phyloP scores from a whole-genome alignment of 2,329 filamentous ascomycete genomes.

The Penicillium sp. region DNA sequence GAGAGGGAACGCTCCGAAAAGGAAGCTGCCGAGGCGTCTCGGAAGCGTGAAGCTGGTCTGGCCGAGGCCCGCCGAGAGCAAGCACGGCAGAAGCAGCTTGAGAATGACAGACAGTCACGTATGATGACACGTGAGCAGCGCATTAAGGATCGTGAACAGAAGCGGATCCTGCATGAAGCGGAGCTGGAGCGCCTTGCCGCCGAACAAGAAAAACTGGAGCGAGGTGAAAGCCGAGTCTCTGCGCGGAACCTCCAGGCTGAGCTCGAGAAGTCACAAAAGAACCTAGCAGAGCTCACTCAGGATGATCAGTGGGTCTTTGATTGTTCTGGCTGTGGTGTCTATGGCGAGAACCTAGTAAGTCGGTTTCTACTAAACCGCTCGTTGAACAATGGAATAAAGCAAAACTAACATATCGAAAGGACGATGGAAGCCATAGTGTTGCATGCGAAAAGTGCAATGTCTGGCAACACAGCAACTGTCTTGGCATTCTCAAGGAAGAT shows the following conservation, averaged over 20 bases:
- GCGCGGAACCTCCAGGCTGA: constrained; percentile 78
- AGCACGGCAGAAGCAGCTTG: constrained; percentile 60
- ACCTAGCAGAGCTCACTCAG: constrained; percentile 68
- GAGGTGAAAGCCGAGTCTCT: constrained; percentile 62
- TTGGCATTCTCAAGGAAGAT: constrained; percentile 72
- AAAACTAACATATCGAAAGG: constrained; percentile 46
- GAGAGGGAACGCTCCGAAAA: constrained; percentile 76
- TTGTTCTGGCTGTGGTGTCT: constrained; percentile 78
- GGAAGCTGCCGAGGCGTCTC: constrained; percentile 66
- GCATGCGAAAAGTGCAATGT: constrained; percentile 91
- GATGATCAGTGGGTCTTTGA: constrained; percentile 94
- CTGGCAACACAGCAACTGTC: constrained; percentile 95
- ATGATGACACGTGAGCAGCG: constrained; percentile 82
- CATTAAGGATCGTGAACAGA: constrained; percentile 78
- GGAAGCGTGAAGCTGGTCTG: constrained; percentile 63
- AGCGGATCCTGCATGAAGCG: constrained; percentile 78
- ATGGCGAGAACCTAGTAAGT: constrained; percentile 71
- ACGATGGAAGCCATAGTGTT: constrained; percentile 90
- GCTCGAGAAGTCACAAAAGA: constrained; percentile 74
- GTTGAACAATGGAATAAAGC: neutral
- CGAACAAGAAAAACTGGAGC: constrained; percentile 61
- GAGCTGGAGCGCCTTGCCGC: constrained; percentile 77
- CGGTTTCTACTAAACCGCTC: neutral
- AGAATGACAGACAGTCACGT: constrained; percentile 73
- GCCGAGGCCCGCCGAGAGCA: constrained; percentile 59